Evolutionary conservation across 371 early-diverging fungal genomes (phyloP), one percentile per base, ranked within the genome.

Genomic region (Amoeboaphelidium protococcarum): DNA sequence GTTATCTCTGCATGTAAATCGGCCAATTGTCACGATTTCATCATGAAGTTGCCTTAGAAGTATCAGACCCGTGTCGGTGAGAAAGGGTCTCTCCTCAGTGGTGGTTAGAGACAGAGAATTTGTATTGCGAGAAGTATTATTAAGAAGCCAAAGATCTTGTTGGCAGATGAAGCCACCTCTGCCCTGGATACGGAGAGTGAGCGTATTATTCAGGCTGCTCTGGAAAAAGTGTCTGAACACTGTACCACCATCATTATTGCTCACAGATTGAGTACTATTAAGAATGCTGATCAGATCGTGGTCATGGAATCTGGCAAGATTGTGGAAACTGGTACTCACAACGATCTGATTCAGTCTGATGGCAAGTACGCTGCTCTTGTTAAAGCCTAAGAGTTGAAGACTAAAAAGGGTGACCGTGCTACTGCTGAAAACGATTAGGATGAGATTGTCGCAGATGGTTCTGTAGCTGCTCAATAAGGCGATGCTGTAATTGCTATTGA

Each of bases 1-100:
- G 65, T 81, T 16, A 68, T 68, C 44, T 58, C 54, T 41, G 73
- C 73, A 3, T 69, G 73, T 47, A 66, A 65, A 45, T 56, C 64
- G 19, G 69, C 84, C 47, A 80, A 83, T 57, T 78, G 78, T 46
- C 76, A 82, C 58, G 73, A 74, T 48, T 82, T 80, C 50, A 74
- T 84, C 50, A 56, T 46, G 44, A 52, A 61, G 25, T 54, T 78
- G 27, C 74, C 78, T 23, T 52, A 73, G 25, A 78, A 76, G 6
- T 87, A 84, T 58, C 67, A 84, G 44, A 87, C 89, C 1, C 55
- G 59, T 16, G 75, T 78, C 4, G 82, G 82, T 46, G 80, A 78
- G 27, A 1, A 43, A 52, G 81, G 77, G 10, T 65, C 68, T 21
- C 71, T 70, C 48, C 49, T 78, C 1, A 68, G 70, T 47, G 78